phyloP scores from a whole-genome alignment of 805 yeast species.

The Ogataea ramenticola region DNA sequence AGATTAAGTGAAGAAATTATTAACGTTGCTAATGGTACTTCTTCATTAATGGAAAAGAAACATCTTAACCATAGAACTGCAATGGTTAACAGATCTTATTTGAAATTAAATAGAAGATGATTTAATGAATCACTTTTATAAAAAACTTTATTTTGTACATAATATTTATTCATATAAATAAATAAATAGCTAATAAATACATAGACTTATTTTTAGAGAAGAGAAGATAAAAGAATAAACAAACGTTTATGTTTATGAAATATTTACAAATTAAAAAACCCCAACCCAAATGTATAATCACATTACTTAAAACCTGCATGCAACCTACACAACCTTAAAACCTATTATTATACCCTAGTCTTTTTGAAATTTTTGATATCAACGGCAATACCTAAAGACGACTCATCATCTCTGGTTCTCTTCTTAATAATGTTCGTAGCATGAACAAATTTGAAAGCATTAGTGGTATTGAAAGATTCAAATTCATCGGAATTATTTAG shows the following conservation, averaged over 20 bases:
- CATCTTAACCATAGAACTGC: constrained; percentile 80
- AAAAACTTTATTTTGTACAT: too few species aligned
- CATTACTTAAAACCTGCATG: too few species aligned
- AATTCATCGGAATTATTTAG: background rate
- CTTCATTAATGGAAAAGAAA: constrained; percentile 79
- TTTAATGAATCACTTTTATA: background rate
- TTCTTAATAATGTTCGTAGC: background rate
- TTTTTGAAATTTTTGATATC: background rate
- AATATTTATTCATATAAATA: too few species aligned
- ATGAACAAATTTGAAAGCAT: background rate
- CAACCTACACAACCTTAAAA: too few species aligned
- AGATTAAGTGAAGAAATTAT: constrained; percentile 87
- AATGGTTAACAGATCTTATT: constrained; percentile 75
- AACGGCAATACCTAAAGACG: background rate
- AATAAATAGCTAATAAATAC: too few species aligned
- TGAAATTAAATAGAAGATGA: constrained; percentile 14
- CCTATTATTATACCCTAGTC: too few species aligned
- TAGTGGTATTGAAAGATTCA: too few species aligned
- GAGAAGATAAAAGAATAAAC: too few species aligned
- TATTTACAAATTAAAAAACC: too few species aligned
- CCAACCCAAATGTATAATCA: too few species aligned
- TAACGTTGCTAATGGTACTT: constrained; percentile 67
- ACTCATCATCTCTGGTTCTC: background rate
- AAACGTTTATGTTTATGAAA: too few species aligned
- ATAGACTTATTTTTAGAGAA: too few species aligned